Percentiles rank a stretch among this genome's conserved stretches.
These are phyloP conservation scores for Suhomyces prunicola DNA, from an alignment of 805 yeast species.

Conservation along the genomic window DNA sequence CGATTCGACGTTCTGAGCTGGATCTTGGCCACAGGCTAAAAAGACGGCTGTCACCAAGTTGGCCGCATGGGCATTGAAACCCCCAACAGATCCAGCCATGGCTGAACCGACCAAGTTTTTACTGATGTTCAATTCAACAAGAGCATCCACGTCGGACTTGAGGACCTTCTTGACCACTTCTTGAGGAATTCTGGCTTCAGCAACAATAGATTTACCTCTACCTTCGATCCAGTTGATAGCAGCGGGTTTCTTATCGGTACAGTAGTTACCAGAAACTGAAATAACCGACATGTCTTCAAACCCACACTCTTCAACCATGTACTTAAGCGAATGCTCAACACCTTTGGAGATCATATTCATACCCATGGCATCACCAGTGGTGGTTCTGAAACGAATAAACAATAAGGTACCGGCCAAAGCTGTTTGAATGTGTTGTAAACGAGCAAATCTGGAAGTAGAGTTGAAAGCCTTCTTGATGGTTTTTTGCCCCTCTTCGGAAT, in stretches of 20 bases:
- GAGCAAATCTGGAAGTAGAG: slow-evolving; percentile 95
- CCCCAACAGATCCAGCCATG: slow-evolving; percentile 98
- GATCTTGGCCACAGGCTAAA: slow-evolving; percentile 97
- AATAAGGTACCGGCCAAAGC: slow-evolving; percentile 91
- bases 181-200: slow-evolving; percentile 87
- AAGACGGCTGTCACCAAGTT: slow-evolving; percentile 92
- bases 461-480: slow-evolving; percentile 84
- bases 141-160: slow-evolving; percentile 87
- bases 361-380: slow-evolving; percentile 99
- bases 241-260: slow-evolving; percentile 96
- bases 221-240: slow-evolving; percentile 99
- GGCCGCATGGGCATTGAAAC: slow-evolving; percentile 98
- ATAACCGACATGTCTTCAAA: slow-evolving; percentile 92
- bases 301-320: slow-evolving; percentile 84
- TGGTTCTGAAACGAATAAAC: slow-evolving; percentile 92
- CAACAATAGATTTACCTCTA: slow-evolving; percentile 96
- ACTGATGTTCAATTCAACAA: slow-evolving; percentile 83
- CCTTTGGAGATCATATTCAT: slow-evolving; percentile 99
- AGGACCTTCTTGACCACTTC: slow-evolving; percentile 76
- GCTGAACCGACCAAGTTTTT: slow-evolving; percentile 96
- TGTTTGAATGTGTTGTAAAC: slow-evolving; percentile 85
- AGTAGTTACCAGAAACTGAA: slow-evolving; percentile 94
- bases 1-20: slow-evolving; percentile 98
- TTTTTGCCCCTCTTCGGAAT: slow-evolving; percentile 89
- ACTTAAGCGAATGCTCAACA: slow-evolving; percentile 80